These are phyloP conservation scores for Falciphora oryzae DNA, from an alignment of 2,329 filamentous ascomycete genomes.

Conservation along the genomic window DNA sequence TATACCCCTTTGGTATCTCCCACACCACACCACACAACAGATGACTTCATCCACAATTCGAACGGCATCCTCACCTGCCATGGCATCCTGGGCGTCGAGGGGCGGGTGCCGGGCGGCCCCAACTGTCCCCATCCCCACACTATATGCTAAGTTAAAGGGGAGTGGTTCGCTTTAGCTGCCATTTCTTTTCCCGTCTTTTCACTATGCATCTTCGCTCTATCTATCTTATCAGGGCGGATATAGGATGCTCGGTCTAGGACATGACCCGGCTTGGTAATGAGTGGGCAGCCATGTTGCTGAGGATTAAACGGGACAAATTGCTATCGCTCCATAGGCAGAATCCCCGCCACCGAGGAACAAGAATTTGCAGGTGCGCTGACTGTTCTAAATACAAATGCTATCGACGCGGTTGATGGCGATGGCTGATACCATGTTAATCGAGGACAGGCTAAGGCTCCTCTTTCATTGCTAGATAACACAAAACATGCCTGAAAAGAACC, in stretches of 20 bases:
- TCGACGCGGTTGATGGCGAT: background rate
- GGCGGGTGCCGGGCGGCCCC: slow-evolving; percentile 5
- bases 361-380: too few relatives aligned
- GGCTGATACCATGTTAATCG: background rate
- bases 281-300: background rate
- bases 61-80: slow-evolving; percentile 6
- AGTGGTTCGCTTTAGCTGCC: too few relatives aligned
- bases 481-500: background rate
- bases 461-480: background rate
- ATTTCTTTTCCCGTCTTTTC: too few relatives aligned
- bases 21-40: background rate
- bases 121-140: slow-evolving; percentile 8
- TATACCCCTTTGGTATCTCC: background rate
- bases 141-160: background rate
- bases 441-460: background rate
- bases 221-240: background rate
- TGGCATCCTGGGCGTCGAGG: slow-evolving; percentile 3
- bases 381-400: background rate
- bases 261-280: background rate
- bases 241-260: too few relatives aligned
- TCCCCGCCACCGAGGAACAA: too few relatives aligned
- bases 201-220: background rate
- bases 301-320: background rate
- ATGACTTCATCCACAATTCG: slow-evolving; percentile 7
- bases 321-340: background rate